A percentile compares a stretch with the other conserved stretches of the same genome.
Conservation (phyloP, 2,329 filamentous ascomycete genomes). For the Trichoderma afroharzianum region DNA sequence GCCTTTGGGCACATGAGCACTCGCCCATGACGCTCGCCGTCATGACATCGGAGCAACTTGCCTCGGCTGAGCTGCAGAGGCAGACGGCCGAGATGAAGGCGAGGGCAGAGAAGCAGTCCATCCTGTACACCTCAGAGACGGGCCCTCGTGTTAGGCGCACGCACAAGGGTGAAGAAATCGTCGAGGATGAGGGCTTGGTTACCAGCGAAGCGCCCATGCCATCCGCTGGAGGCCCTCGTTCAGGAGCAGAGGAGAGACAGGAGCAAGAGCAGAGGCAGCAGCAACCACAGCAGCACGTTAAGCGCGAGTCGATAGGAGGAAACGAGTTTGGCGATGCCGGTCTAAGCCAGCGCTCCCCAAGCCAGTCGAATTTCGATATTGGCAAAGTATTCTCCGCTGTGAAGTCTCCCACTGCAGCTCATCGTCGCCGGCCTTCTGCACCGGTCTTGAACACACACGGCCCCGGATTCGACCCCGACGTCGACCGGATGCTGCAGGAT, state of each 20-base stretch:
- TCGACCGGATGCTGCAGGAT: constrained; percentile 84
- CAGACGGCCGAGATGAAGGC: constrained; percentile 75
- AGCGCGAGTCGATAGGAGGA: constrained; percentile 35
- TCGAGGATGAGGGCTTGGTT: constrained; percentile 68
- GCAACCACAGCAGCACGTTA: constrained; percentile 26
- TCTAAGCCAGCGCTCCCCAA: constrained; percentile 47
- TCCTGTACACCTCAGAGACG: constrained; percentile 68
- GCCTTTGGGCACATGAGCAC: constrained; percentile 69
- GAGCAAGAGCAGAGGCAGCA: constrained; percentile 14
- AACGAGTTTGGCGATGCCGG: constrained; percentile 33
- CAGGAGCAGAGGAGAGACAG: constrained; percentile 15
- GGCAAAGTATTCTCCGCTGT: constrained; percentile 82
- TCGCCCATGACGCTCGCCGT: constrained; percentile 73
- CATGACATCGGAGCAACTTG: constrained; percentile 89
- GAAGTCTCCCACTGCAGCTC: constrained; percentile 62
- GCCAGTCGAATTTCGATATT: constrained; percentile 68
- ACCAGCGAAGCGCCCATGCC: constrained; percentile 35
- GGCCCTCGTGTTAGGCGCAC: constrained; percentile 79
- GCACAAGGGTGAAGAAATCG: constrained; percentile 90
- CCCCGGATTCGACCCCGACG: constrained; percentile 75
- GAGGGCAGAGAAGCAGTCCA: constrained; percentile 76
- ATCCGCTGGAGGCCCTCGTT: constrained; percentile 21
- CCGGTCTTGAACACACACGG: constrained; percentile 46
- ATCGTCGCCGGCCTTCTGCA: constrained; percentile 47
- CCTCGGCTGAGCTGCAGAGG: constrained; percentile 81